These are phyloP conservation scores for Cyberlindnera lachancei DNA, from an alignment of 805 yeast genomes.

Conservation along the genomic window DNA sequence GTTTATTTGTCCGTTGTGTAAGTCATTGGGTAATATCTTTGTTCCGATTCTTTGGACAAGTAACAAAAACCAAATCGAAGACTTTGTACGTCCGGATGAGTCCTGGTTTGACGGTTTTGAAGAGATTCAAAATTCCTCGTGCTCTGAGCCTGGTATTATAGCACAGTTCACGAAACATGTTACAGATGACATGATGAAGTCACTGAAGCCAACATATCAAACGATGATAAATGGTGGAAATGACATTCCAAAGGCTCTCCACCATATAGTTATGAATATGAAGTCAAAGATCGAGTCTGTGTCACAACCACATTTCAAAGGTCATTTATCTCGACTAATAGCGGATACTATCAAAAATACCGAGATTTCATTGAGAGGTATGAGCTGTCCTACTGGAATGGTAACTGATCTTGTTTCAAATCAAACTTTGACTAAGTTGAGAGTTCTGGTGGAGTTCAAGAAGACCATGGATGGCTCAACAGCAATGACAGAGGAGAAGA, in stretches of 20 bases:
- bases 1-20: conserved; percentile 86
- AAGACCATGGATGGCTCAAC: conserved; percentile 9
- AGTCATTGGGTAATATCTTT: conserved; percentile 76
- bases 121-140: conserved; percentile 3
- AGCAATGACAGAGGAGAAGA: conserved; percentile 1
- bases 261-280: conserved; percentile 6
- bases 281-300: conserved; percentile 25
- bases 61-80: conserved; percentile 29
- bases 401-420: conserved; percentile 53
- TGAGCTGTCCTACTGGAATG: conserved; percentile 29
- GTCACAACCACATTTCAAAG: conserved; percentile 21
- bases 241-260: conserved; percentile 4
- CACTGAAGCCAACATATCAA: conserved; percentile 8
- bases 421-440: conserved; percentile 50
- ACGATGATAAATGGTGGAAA: conserved; percentile 2
- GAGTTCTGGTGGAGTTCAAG: conserved; percentile 38
- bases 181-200: conserved; percentile 1
- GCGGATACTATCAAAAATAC: conserved; percentile 53
- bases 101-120: conserved; percentile 17
- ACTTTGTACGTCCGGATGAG: conserved; percentile 6
- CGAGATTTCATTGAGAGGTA: conserved; percentile 60
- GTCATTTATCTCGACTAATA: conserved; percentile 28
- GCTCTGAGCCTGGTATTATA: conserved; percentile 3
- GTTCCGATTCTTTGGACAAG: conserved; percentile 63
- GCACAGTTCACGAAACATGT: conserved; percentile 8